Percentiles rank a stretch among this genome's conserved stretches.
These are phyloP conservation scores for Phialemonium atrogriseum DNA, from an alignment of 2,329 filamentous ascomycete species.

Conservation along the genomic window DNA sequence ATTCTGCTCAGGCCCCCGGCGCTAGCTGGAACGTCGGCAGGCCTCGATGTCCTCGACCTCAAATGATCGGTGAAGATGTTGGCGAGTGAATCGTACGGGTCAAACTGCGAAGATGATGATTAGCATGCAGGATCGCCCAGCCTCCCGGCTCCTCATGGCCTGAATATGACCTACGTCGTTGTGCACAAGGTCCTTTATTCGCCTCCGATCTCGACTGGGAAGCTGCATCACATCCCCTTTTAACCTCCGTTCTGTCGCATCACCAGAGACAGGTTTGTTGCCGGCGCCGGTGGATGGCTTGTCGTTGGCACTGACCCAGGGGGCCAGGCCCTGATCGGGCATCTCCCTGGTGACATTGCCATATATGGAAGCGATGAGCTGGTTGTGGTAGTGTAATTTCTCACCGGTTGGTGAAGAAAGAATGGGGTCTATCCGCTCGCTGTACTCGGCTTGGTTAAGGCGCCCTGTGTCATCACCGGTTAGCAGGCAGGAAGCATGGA, in stretches of 20 bases:
- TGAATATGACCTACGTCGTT: slow-evolving; percentile 45
- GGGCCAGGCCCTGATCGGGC: slow-evolving; percentile 58
- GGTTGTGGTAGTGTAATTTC: slow-evolving; percentile 58
- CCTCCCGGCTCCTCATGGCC: neutral
- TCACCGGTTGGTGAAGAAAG: slow-evolving; percentile 49
- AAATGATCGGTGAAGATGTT: slow-evolving; percentile 44
- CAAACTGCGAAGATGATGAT: slow-evolving; percentile 31
- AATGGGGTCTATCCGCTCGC: slow-evolving; percentile 51
- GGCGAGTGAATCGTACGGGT: slow-evolving; percentile 45
- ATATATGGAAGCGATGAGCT: slow-evolving; percentile 58
- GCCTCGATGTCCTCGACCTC: slow-evolving; percentile 32
- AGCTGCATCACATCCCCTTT: slow-evolving; percentile 66
- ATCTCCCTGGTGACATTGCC: slow-evolving; percentile 63
- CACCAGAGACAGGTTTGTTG: slow-evolving; percentile 54
- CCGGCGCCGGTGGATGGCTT: slow-evolving; percentile 50
- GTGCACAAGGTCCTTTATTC: slow-evolving; percentile 55
- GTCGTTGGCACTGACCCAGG: slow-evolving; percentile 65
- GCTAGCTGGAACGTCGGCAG: slow-evolving; percentile 56
- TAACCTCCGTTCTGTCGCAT: slow-evolving; percentile 56
- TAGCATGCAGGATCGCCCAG: slow-evolving; percentile 13
- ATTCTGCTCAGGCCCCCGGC: slow-evolving; percentile 71
- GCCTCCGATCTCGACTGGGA: slow-evolving; percentile 55
- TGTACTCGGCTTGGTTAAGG: slow-evolving; percentile 54
- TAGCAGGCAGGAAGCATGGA: neutral
- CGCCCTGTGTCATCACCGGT: slow-evolving; percentile 36